Conservation (phyloP, 768 basidiomycete genomes). For the Tylopilus balloui region DNA sequence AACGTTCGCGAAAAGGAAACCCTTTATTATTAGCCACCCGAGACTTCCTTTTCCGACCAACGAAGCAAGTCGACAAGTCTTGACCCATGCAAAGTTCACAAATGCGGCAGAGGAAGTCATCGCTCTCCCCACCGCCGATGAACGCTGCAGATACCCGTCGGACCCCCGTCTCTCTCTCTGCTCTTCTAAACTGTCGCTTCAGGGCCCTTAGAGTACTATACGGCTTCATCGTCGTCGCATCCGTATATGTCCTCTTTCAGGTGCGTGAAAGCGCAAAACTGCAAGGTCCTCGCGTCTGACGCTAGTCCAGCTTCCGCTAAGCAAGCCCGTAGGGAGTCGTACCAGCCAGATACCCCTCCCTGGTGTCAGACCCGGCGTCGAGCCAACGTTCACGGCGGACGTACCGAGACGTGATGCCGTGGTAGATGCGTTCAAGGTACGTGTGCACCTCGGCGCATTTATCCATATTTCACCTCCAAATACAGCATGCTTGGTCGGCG, state of each 20-base stretch:
- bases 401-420: conserved; percentile 61
- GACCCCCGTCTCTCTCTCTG: background rate
- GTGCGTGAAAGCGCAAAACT: conserved; percentile 5
- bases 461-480: conserved; percentile 10
- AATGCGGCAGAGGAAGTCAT: conserved; percentile 25
- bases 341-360: conserved; percentile 4
- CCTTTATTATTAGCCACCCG: background rate
- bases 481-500: conserved; percentile 78
- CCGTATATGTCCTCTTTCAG: conserved; percentile 17
- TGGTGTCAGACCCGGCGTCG: conserved; percentile 18
- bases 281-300: conserved; percentile 1
- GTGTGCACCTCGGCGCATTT: conserved; percentile 15
- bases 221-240: conserved; percentile 4
- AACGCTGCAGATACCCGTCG: background rate
- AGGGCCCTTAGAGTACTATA: conserved; percentile 8
- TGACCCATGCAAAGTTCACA: conserved; percentile 5
- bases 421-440: conserved; percentile 74
- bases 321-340: conserved; percentile 3
- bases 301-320: conserved; percentile 15
- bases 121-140: background rate
- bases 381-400: conserved; percentile 48
- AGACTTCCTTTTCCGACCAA: conserved; percentile 15
- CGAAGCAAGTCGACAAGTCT: no score
- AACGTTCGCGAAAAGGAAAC: conserved; percentile 2
- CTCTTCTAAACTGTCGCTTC: background rate